Base-by-base conservation (phyloP, 495 filamentous ascomycete species). In the Xylaria sp. region DNA sequence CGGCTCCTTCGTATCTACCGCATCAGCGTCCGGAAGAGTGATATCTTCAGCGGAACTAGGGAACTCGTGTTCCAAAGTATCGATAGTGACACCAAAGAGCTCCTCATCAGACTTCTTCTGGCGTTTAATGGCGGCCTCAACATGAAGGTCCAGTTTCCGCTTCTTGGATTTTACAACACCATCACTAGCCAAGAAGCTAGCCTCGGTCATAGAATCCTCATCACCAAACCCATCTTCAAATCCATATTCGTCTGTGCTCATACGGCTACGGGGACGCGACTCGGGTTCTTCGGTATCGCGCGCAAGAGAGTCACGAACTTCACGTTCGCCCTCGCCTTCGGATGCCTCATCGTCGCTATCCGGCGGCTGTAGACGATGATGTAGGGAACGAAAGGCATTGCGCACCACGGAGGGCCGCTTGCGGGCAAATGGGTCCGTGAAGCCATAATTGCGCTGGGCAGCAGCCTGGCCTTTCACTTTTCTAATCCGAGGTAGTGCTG, bases 201-300 rank as follows among this genome's bases (percentile, higher is more conserved):
- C 84, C 70, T 88, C 85, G 1, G 84, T 88, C 85, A 87, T 85
- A 4, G 85, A 87, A 63, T 88, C 86, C 17, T 88, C 86, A 37
- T 88, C 86, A 21, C 69, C 79, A 26, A 84, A 89, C 17, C 85
- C 91, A 37, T 93, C 89, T 71, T 93, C 92, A 24, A 86, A 89
- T 1, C 79, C 85, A 29, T 91, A 90, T 40, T 90, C 88, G 44
- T 86, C 88, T 37, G 89, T 88, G 74, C 90, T 92, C 85, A 93
- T 89, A 14, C 92, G 91, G 77, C 94, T 97, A 15, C 90, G 82
- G 19, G 93, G 91, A 21, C 93, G 85, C 68, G 93, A 97, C 58
- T 95, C 94, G 61, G 89, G 88, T 68, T 96, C 93, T 76, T 95
- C 93, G 0, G 90, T 93, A 73, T 96, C 93, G 59, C 89, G 83